Evolutionary conservation across 768 basidiomycete genomes (phyloP), one percentile per base, ranked within the genome.

Genomic region (Kwoniella dejecticola): DNA sequence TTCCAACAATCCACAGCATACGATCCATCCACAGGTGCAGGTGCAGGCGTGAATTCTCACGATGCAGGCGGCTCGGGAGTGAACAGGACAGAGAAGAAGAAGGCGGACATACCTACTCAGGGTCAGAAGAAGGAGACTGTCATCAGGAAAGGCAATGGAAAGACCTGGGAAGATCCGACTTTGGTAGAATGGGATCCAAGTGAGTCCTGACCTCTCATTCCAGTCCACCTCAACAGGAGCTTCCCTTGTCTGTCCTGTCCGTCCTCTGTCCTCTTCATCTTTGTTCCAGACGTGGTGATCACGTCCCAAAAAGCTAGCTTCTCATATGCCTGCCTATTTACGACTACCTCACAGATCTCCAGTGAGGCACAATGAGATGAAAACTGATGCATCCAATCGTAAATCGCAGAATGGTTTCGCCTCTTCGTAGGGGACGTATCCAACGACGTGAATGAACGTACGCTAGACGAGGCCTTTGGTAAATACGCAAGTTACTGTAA

Each of bases 81-180:
- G n/a, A 26, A 26, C 26, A 33, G 31, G 4, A 41, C 41, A 27
- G 24, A 52, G 57, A 38, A 65, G 46, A 29, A 19, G n/a, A 50
- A 36, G 13, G 55, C 58, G 26, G 56, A 60, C 19, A 38, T 57
- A 6, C 45, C 56, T 0, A 38, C 17, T 8, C 50, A 50, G 24
- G 58, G 49, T 15, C 73, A 74, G 21, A 96, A 97, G 81, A 82
- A 95, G 63, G 88, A 87, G 48, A 99, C 96, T 2, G 96, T 99
- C 10, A 80, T 99, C 48, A 84, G 96, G 53, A 97, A 97, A 80
- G 95, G 94, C 4, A 95, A 85, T 55, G 96, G 96, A 31, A 94
- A 92, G 81, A 88, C 90, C 23, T 99, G 96, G 96, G 96, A 99
- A 79, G 96, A 99, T 77, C 91, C 91, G 80, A 96, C 92, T 3